Evolutionary conservation across 805 yeast species (phyloP).

Genomic region (Yamadazyma sp.): DNA sequence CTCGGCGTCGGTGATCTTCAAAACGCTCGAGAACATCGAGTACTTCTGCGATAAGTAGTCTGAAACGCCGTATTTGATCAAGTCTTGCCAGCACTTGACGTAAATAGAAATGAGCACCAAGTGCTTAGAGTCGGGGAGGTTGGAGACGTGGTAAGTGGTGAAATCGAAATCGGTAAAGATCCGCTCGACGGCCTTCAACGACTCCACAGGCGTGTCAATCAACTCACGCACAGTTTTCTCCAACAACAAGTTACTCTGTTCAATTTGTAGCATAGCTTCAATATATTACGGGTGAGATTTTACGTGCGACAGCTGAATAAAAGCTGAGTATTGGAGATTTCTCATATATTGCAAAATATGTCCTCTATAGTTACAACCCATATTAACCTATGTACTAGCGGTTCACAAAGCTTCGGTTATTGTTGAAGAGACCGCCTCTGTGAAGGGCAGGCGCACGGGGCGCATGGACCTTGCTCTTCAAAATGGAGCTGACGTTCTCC

Average conservation of each 20-base stretch:
- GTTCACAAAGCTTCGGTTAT: constrained; percentile 7
- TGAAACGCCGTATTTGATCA: constrained; percentile 63
- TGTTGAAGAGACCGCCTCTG: constrained; percentile 36
- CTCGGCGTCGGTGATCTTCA: constrained; percentile 50
- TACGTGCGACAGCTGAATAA: too few relatives aligned
- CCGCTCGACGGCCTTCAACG: constrained; percentile 63
- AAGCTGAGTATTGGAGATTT: too few relatives aligned
- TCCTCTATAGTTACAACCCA: too few relatives aligned
- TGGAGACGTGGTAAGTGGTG: constrained; percentile 89
- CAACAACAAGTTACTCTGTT: constrained; percentile 78
- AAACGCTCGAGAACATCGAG: constrained; percentile 30
- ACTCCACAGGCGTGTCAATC: constrained; percentile 47
- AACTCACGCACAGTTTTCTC: constrained; percentile 79
- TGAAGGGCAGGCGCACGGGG: constrained; percentile 46
- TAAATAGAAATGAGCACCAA: constrained; percentile 64
- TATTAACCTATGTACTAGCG: constrained; percentile 6
- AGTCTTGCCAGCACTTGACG: constrained; percentile 76
- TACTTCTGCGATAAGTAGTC: constrained; percentile 54
- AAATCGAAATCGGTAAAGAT: constrained; percentile 93
- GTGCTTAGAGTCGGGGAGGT: constrained; percentile 68
- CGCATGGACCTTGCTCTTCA: constrained; percentile 40
- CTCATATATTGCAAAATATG: background rate
- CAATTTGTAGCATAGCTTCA: constrained; percentile 92
- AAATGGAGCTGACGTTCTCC: constrained; percentile 40
- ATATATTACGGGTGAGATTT: too few relatives aligned